Conservation (phyloP, 73 alveolate species). For the Paramecium primaurelia region DNA sequence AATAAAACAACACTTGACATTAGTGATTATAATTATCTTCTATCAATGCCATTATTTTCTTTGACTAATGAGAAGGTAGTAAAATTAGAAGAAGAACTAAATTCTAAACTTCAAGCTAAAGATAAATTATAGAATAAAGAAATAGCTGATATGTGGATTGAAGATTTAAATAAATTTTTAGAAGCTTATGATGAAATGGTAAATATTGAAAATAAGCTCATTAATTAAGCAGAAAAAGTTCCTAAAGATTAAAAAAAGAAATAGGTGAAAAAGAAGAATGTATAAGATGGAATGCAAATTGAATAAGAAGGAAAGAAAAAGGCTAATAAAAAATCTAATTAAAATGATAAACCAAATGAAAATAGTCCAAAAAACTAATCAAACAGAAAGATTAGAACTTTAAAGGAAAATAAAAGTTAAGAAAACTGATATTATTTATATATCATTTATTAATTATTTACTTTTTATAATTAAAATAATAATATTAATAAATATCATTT, state of each 20-base stretch:
- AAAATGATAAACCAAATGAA: background rate
- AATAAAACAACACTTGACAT: constrained; percentile 46
- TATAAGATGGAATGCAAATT: background rate
- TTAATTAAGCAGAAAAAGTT: constrained; percentile 7
- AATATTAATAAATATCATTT: background rate
- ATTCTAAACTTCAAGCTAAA: constrained; percentile 64
- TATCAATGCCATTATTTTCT: constrained; percentile 76
- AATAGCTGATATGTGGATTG: constrained; percentile 70
- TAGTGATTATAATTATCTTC: constrained; percentile 84
- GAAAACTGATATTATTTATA: background rate
- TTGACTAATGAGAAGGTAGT: constrained; percentile 78
- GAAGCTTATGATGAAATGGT: constrained; percentile 39
- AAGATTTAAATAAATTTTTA: constrained; percentile 71
- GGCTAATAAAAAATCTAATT: background rate
- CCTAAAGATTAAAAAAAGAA: background rate
- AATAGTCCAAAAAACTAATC: background rate
- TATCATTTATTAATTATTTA: background rate
- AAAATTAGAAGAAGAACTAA: constrained; percentile 68
- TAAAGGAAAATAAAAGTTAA: background rate
- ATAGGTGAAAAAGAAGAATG: background rate
- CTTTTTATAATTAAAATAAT: background rate
- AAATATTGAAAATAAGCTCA: constrained; percentile 3
- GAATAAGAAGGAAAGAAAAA: background rate
- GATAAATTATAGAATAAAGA: constrained; percentile 54
- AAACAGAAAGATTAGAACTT: background rate